phyloP scores from a whole-genome alignment of 257 asterid species.

The Eucommia ulmoides region DNA sequence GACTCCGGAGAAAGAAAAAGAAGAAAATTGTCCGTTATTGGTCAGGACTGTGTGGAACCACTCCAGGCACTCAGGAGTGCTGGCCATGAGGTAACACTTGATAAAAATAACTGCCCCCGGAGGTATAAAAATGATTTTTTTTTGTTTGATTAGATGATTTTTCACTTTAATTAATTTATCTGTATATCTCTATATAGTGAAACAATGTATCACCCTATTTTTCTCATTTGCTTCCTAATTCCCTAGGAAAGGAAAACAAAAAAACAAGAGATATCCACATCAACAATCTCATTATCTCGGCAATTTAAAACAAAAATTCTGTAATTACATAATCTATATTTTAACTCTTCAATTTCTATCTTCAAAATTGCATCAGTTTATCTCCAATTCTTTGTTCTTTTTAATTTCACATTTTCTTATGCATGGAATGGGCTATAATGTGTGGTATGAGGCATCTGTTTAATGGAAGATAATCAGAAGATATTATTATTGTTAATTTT shows the following conservation, averaged over 20 bases:
- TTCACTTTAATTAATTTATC: background rate
- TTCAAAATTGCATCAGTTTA: too few relatives aligned
- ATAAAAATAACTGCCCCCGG: background rate
- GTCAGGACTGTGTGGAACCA: conserved; percentile 90
- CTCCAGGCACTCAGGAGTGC: conserved; percentile 78
- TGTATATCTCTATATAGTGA: too few relatives aligned
- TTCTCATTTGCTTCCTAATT: background rate
- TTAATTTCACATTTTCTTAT: too few relatives aligned
- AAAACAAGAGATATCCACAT: background rate
- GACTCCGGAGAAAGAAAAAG: conserved; percentile 32
- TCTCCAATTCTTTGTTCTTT: too few relatives aligned
- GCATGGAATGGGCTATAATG: background rate
- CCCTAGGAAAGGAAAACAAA: background rate
- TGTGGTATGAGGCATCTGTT: background rate
- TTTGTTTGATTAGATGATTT: background rate
- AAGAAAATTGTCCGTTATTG: conserved; percentile 65
- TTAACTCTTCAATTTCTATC: too few relatives aligned
- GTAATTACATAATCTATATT: too few relatives aligned
- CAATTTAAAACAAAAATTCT: too few relatives aligned
- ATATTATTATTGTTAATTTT: background rate
- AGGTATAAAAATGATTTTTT: too few relatives aligned
- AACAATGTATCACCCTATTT: background rate
- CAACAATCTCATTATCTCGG: too few relatives aligned
- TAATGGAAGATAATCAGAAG: too few relatives aligned
- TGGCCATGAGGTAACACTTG: conserved; percentile 24